Percentiles rank a stretch among this genome's conserved stretches.
These are phyloP conservation scores for Carallia brachiata DNA, from an alignment of 345 rosid species.

Conservation along the genomic window DNA sequence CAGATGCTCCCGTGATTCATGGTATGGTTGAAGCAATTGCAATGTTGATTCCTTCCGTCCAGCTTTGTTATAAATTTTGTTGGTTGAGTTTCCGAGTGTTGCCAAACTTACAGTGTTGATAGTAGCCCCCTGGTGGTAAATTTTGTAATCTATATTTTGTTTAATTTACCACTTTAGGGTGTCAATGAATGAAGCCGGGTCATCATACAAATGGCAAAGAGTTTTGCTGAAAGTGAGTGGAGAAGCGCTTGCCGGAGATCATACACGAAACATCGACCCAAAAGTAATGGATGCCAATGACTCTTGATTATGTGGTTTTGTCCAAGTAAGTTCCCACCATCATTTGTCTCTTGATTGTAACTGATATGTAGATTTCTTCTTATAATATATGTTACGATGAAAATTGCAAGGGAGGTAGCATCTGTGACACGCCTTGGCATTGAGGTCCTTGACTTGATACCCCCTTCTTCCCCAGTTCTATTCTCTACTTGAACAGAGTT, in stretches of 20 bases:
- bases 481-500: no score
- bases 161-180: slow-evolving; percentile 1
- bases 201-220: slow-evolving; percentile 78
- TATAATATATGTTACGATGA: slow-evolving; percentile 65
- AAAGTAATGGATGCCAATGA: slow-evolving; percentile 41
- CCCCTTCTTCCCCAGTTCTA: no score
- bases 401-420: slow-evolving; percentile 94
- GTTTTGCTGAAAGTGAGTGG: slow-evolving; percentile 97
- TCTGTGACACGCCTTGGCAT: slow-evolving; percentile 82
- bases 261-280: slow-evolving; percentile 72
- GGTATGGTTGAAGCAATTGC: no score
- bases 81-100: background rate
- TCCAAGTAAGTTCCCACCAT: background rate
- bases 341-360: background rate
- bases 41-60: no score
- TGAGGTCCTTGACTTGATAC: slow-evolving; percentile 43
- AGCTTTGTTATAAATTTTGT: background rate
- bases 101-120: background rate
- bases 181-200: slow-evolving; percentile 19
- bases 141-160: background rate
- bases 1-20: no score
- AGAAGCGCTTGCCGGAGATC: slow-evolving; percentile 97
- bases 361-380: slow-evolving; percentile 19
- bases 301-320: background rate
- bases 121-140: background rate